These are phyloP conservation scores for Aspergillus flavus DNA, from an alignment of 2,329 filamentous ascomycete species.

Conservation along the genomic window DNA sequence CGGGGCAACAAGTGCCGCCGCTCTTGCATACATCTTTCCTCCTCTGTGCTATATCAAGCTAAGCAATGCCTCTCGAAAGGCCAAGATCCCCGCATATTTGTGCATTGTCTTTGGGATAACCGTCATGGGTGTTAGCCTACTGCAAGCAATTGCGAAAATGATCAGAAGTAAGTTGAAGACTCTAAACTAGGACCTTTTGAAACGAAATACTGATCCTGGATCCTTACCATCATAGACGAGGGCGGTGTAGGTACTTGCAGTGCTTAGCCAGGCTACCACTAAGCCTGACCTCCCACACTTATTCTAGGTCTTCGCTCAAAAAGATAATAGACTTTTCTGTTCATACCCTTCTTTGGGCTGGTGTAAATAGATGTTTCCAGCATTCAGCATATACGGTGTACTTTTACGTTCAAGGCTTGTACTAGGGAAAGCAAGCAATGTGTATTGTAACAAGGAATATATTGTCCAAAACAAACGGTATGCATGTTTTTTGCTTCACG, in stretches of 20 bases:
- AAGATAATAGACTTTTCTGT: constrained; percentile 13
- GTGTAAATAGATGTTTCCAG: not conserved
- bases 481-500: not conserved
- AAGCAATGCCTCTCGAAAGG: constrained; percentile 74
- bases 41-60: constrained; percentile 95
- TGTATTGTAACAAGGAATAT: not conserved
- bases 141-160: constrained; percentile 73
- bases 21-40: constrained; percentile 91
- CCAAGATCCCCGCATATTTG: constrained; percentile 69
- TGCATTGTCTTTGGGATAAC: constrained; percentile 75
- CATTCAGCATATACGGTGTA: not conserved
- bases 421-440: not conserved
- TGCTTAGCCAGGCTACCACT: constrained; percentile 16
- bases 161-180: constrained; percentile 42
- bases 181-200: not conserved
- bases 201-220: constrained; percentile 15
- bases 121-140: constrained; percentile 79
- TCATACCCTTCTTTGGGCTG: not conserved
- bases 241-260: constrained; percentile 36
- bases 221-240: constrained; percentile 31
- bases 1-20: constrained; percentile 90
- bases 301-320: constrained; percentile 1
- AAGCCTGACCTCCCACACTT: not conserved
- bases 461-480: not conserved
- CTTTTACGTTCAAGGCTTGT: not conserved